Evolutionary conservation across 2,329 filamentous ascomycete genomes (phyloP), one percentile per base, ranked within the genome.

Genomic region (Claviceps fusiformis): DNA sequence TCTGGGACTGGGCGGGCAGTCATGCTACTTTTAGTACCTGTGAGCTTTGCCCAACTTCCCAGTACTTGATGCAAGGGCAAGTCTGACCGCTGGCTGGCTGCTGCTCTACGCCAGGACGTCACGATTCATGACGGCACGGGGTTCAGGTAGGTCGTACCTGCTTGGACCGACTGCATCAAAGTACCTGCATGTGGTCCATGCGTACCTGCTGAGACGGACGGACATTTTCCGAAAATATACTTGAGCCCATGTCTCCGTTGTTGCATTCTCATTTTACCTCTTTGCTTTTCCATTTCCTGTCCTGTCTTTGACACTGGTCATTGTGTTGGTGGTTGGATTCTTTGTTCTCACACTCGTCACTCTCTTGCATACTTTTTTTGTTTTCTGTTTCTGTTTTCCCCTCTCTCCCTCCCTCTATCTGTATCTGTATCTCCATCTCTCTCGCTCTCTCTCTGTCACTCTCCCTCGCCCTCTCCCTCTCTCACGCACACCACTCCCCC

Each of bases 391-490:
- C 35, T 15, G 15, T 46, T 46, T 45, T 41, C 9, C 50, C 47
- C 41, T 54, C 54, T 41, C 52, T 43, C 8, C 50, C 57, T 56
- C 33, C 41, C 49, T 19, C 31, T 33, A 33, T 19, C 19, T 19
- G 19, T 37, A 3, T n/a, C 10, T 50, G 19, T 27, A 15, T 46
- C 47, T 43, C 35, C 7, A 48, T 50, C 41, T 55, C 54, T 47
- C 53, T 43, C 33, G n/a, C 37, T 33, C 10, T 39, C 8, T n/a
- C 7, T 50, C 3, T n/a, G 5, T 41, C 37, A 5, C 10, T 47
- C 50, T 46, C 33, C 5, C 50, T 50, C 37, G 54, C 54, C 45
- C 53, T 43, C 8, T 48, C 57, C 55, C 33, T 43, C 37, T 11
- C 8, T 8, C 31, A 5, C 31, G 31, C 8, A 5, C 5, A 33